Percentiles rank a stretch among this genome's conserved stretches.
phyloP scores from a whole-genome alignment of 768 basidiomycete genomes.

The Suillus hirtellus region DNA sequence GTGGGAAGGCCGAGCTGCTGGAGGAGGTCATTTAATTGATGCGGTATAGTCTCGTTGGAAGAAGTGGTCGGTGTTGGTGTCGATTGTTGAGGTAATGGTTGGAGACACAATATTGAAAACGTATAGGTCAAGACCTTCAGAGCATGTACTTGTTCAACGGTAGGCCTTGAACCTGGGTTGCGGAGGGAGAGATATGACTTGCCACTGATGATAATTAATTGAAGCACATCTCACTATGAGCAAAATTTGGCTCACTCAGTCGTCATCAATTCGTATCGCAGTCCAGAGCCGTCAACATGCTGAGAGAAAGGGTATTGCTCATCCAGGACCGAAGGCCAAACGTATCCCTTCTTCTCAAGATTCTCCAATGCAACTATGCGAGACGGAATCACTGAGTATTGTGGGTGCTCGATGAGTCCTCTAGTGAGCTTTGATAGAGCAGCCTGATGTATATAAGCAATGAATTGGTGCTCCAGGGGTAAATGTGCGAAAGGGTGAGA shows the following conservation, averaged over 20 bases:
- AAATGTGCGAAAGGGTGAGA: conserved; percentile 12
- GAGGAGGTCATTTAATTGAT: conserved; percentile 59
- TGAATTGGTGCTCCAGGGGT: conserved; percentile 17
- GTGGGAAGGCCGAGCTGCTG: conserved; percentile 65
- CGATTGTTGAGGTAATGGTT: conserved; percentile 36
- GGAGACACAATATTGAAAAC: conserved; percentile 59
- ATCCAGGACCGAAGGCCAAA: conserved; percentile 47
- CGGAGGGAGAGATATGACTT: conserved; percentile 54
- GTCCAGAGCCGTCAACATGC: conserved; percentile 23
- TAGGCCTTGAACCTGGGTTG: conserved; percentile 48
- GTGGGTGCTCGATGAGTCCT: conserved; percentile 2
- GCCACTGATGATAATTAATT: conserved; percentile 21
- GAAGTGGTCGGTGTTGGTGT: conserved; percentile 29
- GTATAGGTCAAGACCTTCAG: conserved; percentile 34
- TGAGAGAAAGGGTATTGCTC: conserved; percentile 29
- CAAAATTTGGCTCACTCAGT: conserved; percentile 30
- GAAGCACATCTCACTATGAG: not conserved
- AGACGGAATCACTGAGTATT: not conserved
- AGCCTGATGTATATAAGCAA: conserved; percentile 27
- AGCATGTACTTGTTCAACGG: conserved; percentile 62
- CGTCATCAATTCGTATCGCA: conserved; percentile 34
- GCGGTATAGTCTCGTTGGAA: conserved; percentile 35
- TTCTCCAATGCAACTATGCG: conserved; percentile 22
- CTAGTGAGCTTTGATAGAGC: conserved; percentile 24
- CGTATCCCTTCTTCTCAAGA: conserved; percentile 37